Evolutionary conservation across 257 asterid species (phyloP), one percentile per base, ranked within the genome.

Genomic region (Primulina eburnea): DNA sequence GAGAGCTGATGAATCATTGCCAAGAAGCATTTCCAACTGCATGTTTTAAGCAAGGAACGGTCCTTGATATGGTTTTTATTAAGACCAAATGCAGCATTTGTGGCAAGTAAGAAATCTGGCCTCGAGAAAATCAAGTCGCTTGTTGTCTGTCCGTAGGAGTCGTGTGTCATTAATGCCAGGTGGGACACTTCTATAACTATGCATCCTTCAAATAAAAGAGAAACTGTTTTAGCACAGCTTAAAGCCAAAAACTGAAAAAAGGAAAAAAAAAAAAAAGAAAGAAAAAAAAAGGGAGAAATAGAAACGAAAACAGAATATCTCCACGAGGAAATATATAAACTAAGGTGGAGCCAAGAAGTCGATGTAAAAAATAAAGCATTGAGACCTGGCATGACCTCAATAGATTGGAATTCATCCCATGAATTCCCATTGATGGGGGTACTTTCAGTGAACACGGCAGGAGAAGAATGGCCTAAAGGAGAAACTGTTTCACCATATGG

Each of bases 21-120:
- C 73, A 28, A 78, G 69, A 47, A 67, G 30, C 6, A 74, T 59
- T 24, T n/a, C 67, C 73, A 17, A 56, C 60, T 14, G 79, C 71
- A 66, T 71, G 80, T 17, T 57, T 72, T 60, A 67, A 68, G 73
- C 58, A 65, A 68, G 64, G 69, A 65, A 62, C 57, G 67, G 60
- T 74, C 82, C 73, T 69, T 72, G 40, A 70, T 68, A 34, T 73
- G 73, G 60, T 77, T 69, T 34, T 80, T 70, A 75, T 72, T 65
- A 20, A 84, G 80, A 55, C 73, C 67, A 38, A 79, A 85, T 59
- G 79, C 79, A 82, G 79, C 79, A 82, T 79, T 81, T 3, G 92
- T 80, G 16, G 77, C 89, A 8, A 83, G 87, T 70, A 85, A 65
- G 59, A 68, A 67, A 79, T 89, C 95, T 1, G 92, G 87, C 80